Base-by-base conservation (phyloP, 2,329 filamentous ascomycete species). In the Talaromyces amestolkiae region DNA sequence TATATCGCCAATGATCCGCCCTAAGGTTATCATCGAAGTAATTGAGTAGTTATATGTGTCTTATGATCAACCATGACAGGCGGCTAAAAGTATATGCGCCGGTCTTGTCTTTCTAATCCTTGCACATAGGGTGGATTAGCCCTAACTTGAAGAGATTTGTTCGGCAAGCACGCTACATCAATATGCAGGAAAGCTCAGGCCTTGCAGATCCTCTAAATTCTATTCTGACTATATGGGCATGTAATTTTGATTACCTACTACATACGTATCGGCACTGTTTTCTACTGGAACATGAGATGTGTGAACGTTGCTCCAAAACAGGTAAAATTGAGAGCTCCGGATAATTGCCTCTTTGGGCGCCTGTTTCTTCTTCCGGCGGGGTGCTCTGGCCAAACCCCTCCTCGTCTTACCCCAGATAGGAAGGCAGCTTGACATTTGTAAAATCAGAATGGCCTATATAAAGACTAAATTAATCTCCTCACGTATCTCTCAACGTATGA, bases 321-420 rank as follows among this genome's bases (percentile, higher is more conserved):
- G 56, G 56, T 33, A 59, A 45, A 10, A n/a, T 33, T n/a, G 22
- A 33, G 8, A 43, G 2, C 27, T 59, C 24, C 56, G 56, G 56
- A 31, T 31, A 43, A 59, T 59, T 59, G 45, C 56, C 56, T 59
- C 31, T 31, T 45, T 43, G 37, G 56, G 56, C 33, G 9, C 17
- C n/a, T 31, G 15, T 43, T 43, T 41, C 19, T 33, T 59, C 56
- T 43, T 45, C 56, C 56, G 56, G 39, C 56, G 56, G 56, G 56
- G 56, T 24, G 56, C 31, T 59, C 8, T 45, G 56, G 37, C n/a
- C 22, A 31, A 43, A 15, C 35, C 56, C 56, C 56, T 58, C 56
- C 56, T 43, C 37, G 37, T 59, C 13, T 59, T 59, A 31, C 27
- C 56, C 35, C n/a, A 8, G n/a, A 31, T 11, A 27, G 56, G 22